These are phyloP conservation scores for Aspergillus campestris DNA, from an alignment of 495 filamentous ascomycete species.

Conservation along the genomic window DNA sequence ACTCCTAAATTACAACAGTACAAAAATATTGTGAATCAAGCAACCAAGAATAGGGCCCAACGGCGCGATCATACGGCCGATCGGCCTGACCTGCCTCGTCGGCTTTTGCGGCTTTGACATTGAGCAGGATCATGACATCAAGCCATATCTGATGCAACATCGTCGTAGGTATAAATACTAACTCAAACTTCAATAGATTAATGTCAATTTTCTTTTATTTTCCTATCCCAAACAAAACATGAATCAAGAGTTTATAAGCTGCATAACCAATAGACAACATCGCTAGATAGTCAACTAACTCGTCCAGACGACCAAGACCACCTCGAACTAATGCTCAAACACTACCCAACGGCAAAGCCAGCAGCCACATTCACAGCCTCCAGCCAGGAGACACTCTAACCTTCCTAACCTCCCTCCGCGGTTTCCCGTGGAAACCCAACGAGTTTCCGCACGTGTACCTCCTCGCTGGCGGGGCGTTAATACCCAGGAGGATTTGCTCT, in stretches of 20 bases:
- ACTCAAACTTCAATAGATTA: too few species aligned
- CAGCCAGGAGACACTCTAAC: conserved; percentile 49
- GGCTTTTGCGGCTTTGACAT: too few species aligned
- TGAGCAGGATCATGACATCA: too few species aligned
- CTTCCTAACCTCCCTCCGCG: conserved; percentile 42
- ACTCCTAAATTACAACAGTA: too few species aligned
- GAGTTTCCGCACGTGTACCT: conserved; percentile 46
- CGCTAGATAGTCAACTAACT: not conserved
- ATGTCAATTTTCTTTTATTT: not conserved
- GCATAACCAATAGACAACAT: too few species aligned
- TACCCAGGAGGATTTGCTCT: conserved; percentile 51
- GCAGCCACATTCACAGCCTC: conserved; percentile 52
- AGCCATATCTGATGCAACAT: too few species aligned
- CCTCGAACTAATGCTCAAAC: conserved; percentile 54
- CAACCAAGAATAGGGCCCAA: too few species aligned
- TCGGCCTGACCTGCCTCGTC: too few species aligned
- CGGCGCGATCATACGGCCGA: too few species aligned
- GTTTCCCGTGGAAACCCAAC: conserved; percentile 48
- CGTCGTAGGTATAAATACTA: too few species aligned
- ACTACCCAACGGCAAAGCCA: conserved; percentile 56
- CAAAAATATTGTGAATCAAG: too few species aligned
- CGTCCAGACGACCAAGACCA: conserved; percentile 41
- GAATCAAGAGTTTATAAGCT: too few species aligned
- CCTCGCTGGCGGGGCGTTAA: conserved; percentile 57
- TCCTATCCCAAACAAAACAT: not conserved